Conservation (phyloP, 2,329 filamentous ascomycete genomes). For the Septoria linicola region DNA sequence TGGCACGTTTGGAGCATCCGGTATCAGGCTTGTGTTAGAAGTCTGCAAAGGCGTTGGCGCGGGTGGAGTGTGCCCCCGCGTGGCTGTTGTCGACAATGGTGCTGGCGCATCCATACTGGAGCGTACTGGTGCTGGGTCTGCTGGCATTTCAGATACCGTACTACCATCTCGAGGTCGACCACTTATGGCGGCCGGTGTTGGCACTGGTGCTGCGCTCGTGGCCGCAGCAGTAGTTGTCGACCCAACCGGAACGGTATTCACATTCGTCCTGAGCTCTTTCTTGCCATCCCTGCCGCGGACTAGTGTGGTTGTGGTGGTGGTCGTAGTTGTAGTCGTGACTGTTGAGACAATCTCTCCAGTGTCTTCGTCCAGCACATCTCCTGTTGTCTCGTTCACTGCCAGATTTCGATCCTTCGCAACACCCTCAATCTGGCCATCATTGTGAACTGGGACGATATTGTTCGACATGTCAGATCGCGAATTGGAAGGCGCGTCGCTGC, state of each 20-base stretch:
- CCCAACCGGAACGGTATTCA: constrained; percentile 18
- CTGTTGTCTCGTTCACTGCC: constrained; percentile 31
- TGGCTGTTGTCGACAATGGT: constrained; percentile 3
- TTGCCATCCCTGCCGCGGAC: constrained; percentile 25
- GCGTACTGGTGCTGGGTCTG: constrained; percentile 18
- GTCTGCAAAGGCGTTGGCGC: constrained; percentile 2
- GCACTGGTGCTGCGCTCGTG: background rate
- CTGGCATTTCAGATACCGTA: constrained; percentile 28
- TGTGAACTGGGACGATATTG: constrained; percentile 29
- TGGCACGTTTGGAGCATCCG: constrained; percentile 10
- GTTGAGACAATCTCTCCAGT: constrained; percentile 35
- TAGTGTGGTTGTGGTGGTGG: constrained; percentile 32
- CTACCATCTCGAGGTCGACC: constrained; percentile 17
- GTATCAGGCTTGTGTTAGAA: background rate
- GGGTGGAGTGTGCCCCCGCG: constrained; percentile 10
- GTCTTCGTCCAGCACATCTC: constrained; percentile 34
- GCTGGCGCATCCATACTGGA: constrained; percentile 7
- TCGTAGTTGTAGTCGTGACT: constrained; percentile 36
- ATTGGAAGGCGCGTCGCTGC: constrained; percentile 21
- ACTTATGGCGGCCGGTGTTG: background rate
- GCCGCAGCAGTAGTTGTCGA: constrained; percentile 9
- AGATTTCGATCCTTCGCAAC: constrained; percentile 31
- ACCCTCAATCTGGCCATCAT: constrained; percentile 32
- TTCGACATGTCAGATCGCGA: constrained; percentile 11
- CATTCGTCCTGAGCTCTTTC: constrained; percentile 24